Evolutionary conservation across 352 stramenopile species (phyloP), one percentile per base, ranked within the genome.

Genomic region (Phytophthora ohioensis): DNA sequence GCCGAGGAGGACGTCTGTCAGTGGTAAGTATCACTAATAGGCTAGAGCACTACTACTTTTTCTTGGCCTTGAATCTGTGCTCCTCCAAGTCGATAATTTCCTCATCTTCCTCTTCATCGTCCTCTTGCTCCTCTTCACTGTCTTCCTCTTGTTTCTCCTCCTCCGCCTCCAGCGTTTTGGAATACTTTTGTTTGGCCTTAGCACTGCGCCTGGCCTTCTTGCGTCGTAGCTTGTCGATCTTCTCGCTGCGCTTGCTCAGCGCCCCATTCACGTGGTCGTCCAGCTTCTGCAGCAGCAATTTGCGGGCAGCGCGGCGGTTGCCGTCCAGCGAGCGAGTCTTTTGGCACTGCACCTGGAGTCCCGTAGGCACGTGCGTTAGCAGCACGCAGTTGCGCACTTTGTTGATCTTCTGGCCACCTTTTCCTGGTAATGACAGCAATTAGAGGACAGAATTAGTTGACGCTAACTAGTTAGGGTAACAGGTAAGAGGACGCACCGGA

Each of bases 331-430:
- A 93, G 30, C 87, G 85, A 52, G 87, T 93, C 74, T 93, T 90
- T 64, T 94, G 87, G 71, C 84, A 92, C 31, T 82, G 87, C 65
- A 94, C 82, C 48, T 87, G 85, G 6, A 94, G 58, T 4, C 87
- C 90, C 38, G 91, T 94, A 17, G 91, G 90, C 10, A 82, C 35
- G 61, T 97, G 91, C 41, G 90, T 95, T 39, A 97, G 78, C 63
- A 95, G 72, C 54, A 97, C 91, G 69, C 88, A 94, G 78, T 95
- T 97, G 60, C 88, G 82, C 62, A 96, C 88, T 62, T 97, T 97
- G 81, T 97, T 97, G 69, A 97, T 96, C 78, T 96, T 97, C 73
- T 97, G 91, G 1, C 91, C 91, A 43, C 91, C 91, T 55, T 94
- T 94, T 39, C 91, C 83, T 88, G 54, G 21, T 27, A 17, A 2